Evolutionary conservation across 257 asterid genomes (phyloP).

Genomic region (Thymus quinquecostatus): DNA sequence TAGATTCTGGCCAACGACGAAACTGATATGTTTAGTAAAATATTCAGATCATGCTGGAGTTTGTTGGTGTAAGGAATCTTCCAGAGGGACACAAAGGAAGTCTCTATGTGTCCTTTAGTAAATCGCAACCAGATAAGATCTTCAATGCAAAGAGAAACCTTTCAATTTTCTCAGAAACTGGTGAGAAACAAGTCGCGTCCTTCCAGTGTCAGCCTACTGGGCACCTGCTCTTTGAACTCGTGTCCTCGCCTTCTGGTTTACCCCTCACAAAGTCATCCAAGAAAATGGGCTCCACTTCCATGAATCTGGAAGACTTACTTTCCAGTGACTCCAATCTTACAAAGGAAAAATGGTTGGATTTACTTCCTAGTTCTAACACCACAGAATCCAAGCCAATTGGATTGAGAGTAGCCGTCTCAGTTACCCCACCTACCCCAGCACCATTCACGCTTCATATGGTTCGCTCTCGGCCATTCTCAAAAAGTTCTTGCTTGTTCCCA

Average conservation of each 20-base stretch:
- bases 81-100: conserved; percentile 68
- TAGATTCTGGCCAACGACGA: conserved; percentile 6
- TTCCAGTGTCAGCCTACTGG: conserved; percentile 91
- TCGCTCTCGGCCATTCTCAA: conserved; percentile 56
- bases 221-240: conserved; percentile 63
- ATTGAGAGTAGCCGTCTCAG: conserved; percentile 79
- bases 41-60: conserved; percentile 90
- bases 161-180: conserved; percentile 67
- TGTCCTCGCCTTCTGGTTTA: conserved; percentile 45
- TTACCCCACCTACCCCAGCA: conserved; percentile 69
- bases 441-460: conserved; percentile 62
- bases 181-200: conserved; percentile 82
- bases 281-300: conserved; percentile 59
- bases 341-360: conserved; percentile 86
- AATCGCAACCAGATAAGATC: conserved; percentile 79
- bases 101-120: conserved; percentile 67
- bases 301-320: conserved; percentile 59
- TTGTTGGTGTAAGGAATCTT: conserved; percentile 69
- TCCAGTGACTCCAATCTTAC: conserved; percentile 55
- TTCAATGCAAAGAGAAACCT: conserved; percentile 81
- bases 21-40: conserved; percentile 25
- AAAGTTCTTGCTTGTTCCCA: conserved; percentile 69
- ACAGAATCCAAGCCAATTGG: conserved; percentile 53
- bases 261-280: conserved; percentile 49
- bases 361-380: conserved; percentile 60